These are phyloP conservation scores for Neonectria neomacrospora DNA, from an alignment of 2,329 filamentous ascomycete species.

Conservation along the genomic window DNA sequence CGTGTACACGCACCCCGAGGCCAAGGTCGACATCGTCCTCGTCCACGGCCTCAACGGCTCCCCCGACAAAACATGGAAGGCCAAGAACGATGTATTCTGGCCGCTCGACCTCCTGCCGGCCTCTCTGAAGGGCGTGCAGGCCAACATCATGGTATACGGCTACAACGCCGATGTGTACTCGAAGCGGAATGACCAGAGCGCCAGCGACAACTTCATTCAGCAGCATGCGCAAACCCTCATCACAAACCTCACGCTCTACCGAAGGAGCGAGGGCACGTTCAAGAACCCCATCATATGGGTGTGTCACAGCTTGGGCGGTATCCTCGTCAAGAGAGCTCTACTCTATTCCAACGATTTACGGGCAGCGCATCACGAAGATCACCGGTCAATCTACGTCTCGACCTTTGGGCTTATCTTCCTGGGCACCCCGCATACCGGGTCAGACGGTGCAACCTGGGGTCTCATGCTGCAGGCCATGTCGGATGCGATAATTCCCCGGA, in stretches of 20 bases:
- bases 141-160: constrained; percentile 76
- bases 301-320: constrained; percentile 78
- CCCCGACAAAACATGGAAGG: constrained; percentile 71
- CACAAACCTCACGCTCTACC: constrained; percentile 69
- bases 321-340: constrained; percentile 76
- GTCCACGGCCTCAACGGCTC: constrained; percentile 77
- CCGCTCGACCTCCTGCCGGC: constrained; percentile 73
- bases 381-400: constrained; percentile 76
- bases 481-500: constrained; percentile 71
- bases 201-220: constrained; percentile 74
- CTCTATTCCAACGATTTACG: constrained; percentile 73
- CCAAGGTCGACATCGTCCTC: constrained; percentile 73
- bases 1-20: constrained; percentile 68
- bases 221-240: constrained; percentile 78
- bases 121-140: constrained; percentile 65
- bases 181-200: constrained; percentile 60
- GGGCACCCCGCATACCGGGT: constrained; percentile 79
- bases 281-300: constrained; percentile 80
- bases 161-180: constrained; percentile 76
- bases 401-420: constrained; percentile 82
- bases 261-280: constrained; percentile 66
- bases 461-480: constrained; percentile 75
- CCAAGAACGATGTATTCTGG: constrained; percentile 72
- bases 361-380: constrained; percentile 69
- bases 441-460: constrained; percentile 75